Conservation (phyloP, 192 early-diverging fungal genomes). For the Endogone sp. region DNA sequence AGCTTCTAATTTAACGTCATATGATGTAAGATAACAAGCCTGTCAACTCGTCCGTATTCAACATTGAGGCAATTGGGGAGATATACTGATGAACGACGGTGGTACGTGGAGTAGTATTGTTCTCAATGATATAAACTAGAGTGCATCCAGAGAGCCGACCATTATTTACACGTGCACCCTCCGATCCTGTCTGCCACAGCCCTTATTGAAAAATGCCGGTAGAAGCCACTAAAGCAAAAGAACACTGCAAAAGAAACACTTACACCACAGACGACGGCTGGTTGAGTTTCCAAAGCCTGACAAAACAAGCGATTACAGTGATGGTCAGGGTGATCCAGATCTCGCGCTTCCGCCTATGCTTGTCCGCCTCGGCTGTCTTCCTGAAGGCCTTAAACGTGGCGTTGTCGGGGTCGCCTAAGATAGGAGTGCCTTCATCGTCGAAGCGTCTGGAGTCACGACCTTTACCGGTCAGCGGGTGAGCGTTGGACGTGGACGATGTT, state of each 20-base stretch:
- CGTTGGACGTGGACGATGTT: not conserved
- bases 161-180: too few relatives aligned
- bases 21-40: too few relatives aligned
- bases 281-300: conserved; percentile 37
- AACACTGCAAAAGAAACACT: conserved; percentile 2
- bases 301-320: conserved; percentile 23
- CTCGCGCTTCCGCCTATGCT: conserved; percentile 14
- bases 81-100: not conserved
- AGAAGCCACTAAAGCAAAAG: not conserved
- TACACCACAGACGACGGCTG: conserved; percentile 38
- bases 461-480: not conserved
- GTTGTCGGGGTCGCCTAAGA: not conserved
- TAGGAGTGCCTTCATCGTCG: too few relatives aligned
- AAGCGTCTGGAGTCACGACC: not conserved
- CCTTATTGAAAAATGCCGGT: too few relatives aligned
- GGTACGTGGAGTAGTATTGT: not conserved
- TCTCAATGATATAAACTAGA: too few relatives aligned
- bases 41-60: too few relatives aligned
- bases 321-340: conserved; percentile 15
- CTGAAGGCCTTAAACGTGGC: not conserved
- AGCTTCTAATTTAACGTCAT: too few relatives aligned
- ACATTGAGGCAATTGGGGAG: too few relatives aligned
- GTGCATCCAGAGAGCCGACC: too few relatives aligned
- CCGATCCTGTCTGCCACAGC: too few relatives aligned
- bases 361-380: conserved; percentile 6